These are phyloP conservation scores for Oxytropis ochrocephala DNA, from an alignment of 306 rosid species.

Conservation along the genomic window DNA sequence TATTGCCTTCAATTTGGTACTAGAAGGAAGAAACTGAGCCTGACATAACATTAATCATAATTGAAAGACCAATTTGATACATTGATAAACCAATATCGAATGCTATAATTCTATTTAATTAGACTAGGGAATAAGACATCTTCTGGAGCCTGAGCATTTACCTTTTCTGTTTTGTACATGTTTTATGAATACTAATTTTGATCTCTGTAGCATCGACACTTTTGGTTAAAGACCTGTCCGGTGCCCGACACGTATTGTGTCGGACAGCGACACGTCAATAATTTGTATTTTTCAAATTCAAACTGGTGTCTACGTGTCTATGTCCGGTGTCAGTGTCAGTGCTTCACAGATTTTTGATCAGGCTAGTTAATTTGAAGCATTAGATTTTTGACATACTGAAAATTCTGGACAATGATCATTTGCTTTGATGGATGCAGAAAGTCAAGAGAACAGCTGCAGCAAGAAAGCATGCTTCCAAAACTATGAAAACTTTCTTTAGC, in stretches of 20 bases:
- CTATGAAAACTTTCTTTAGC: conserved; percentile 74
- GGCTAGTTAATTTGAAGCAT: background rate
- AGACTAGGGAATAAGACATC: background rate
- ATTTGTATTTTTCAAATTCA: too few relatives aligned
- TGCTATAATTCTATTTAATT: background rate
- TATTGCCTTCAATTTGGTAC: background rate
- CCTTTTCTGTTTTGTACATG: background rate
- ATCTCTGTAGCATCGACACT: background rate
- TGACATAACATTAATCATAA: background rate
- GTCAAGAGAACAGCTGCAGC: conserved; percentile 84
- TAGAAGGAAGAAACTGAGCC: background rate
- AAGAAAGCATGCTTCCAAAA: conserved; percentile 67
- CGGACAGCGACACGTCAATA: too few relatives aligned
- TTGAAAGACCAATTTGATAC: background rate
- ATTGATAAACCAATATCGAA: background rate
- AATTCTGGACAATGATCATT: conserved; percentile 7
- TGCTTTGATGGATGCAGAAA: conserved; percentile 44
- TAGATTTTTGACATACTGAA: background rate
- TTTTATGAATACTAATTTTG: background rate
- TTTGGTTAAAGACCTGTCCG: too few relatives aligned
- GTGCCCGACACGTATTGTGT: too few relatives aligned
- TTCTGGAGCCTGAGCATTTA: background rate
- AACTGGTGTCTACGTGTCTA: too few relatives aligned
- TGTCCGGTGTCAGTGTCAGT: too few relatives aligned
- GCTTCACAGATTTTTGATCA: too few relatives aligned